Evolutionary conservation across 768 basidiomycete species (phyloP).

Genomic region (Leccinellum albellum): DNA sequence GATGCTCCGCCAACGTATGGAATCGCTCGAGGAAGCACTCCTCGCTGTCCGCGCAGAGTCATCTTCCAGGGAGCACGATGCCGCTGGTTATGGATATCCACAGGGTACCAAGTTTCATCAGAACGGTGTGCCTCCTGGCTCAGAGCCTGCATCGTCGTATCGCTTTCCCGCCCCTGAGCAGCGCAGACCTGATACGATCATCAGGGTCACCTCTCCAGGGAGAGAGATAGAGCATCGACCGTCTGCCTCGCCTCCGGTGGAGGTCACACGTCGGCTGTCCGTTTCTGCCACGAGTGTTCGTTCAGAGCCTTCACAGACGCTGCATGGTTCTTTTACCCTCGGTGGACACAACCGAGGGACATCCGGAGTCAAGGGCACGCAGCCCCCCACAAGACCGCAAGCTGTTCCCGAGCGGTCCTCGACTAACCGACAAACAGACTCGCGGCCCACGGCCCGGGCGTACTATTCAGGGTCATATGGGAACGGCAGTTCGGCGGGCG

Average conservation of each 20-base stretch:
- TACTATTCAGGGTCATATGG: slow-evolving; percentile 23
- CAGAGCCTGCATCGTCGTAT: slow-evolving; percentile 38
- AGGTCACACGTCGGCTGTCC: slow-evolving; percentile 45
- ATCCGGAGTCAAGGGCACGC: slow-evolving; percentile 19
- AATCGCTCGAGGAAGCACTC: slow-evolving; percentile 59
- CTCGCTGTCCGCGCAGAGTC: slow-evolving; percentile 25
- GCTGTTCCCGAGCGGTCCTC: slow-evolving; percentile 17
- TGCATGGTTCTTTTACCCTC: slow-evolving; percentile 15
- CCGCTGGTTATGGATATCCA: slow-evolving; percentile 13
- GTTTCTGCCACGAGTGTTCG: slow-evolving; percentile 40
- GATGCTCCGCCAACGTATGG: slow-evolving; percentile 57
- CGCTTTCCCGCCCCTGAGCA: slow-evolving; percentile 45
- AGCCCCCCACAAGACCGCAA: slow-evolving; percentile 16
- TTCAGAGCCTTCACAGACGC: slow-evolving; percentile 37
- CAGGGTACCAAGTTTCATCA: slow-evolving; percentile 29
- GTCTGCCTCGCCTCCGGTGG: slow-evolving; percentile 47
- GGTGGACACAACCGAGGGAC: slow-evolving; percentile 20
- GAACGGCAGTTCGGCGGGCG: slow-evolving; percentile 8
- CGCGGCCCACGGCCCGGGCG: slow-evolving; percentile 17
- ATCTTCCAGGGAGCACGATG: slow-evolving; percentile 14
- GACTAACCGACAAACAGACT: slow-evolving; percentile 18
- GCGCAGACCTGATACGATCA: slow-evolving; percentile 33
- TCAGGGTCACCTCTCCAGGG: slow-evolving; percentile 40
- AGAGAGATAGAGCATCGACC: slow-evolving; percentile 36
- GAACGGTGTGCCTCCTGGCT: slow-evolving; percentile 34